Evolutionary conservation across 176 grass and related monocot species (phyloP).

Genomic region (Oryza brachyantha): DNA sequence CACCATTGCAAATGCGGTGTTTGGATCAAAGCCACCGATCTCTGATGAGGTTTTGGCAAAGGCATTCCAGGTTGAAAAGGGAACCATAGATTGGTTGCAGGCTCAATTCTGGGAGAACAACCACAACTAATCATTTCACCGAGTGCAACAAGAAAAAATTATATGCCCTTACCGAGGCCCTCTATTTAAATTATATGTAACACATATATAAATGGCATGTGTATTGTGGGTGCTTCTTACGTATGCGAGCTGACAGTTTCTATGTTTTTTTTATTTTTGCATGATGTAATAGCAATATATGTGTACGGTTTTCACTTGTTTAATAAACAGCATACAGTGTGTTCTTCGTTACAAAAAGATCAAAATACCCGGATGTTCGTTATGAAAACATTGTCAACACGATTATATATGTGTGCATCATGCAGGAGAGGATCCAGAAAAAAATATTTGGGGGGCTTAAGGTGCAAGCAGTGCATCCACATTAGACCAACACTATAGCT

Average conservation of each 20-base stretch:
- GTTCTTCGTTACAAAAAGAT: not conserved
- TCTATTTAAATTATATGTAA: not conserved
- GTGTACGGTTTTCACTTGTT: not conserved
- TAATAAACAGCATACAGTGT: not conserved
- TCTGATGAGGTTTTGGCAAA: conserved; percentile 40
- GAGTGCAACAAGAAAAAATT: not conserved
- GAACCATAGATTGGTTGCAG: conserved; percentile 31
- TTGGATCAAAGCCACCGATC: conserved; percentile 31
- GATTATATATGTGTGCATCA: too few relatives aligned
- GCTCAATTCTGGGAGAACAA: conserved; percentile 35
- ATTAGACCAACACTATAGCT: too few relatives aligned
- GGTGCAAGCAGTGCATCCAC: too few relatives aligned
- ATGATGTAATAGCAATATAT: not conserved
- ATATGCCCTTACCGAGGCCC: not conserved
- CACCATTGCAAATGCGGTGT: conserved; percentile 30
- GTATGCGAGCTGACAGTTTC: too few relatives aligned
- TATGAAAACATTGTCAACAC: too few relatives aligned
- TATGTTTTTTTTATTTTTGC: too few relatives aligned
- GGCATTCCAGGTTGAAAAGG: conserved; percentile 35
- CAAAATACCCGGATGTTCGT: not conserved
- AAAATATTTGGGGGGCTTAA: too few relatives aligned
- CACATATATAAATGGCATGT: not conserved
- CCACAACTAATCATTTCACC: not conserved
- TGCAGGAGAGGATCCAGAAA: too few relatives aligned
- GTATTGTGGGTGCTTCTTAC: too few relatives aligned